A percentile compares a stretch with the other conserved stretches of the same genome.
Evolutionary conservation across 2,329 filamentous ascomycete genomes (phyloP).

Genomic region (Aspergillus floridensis): DNA sequence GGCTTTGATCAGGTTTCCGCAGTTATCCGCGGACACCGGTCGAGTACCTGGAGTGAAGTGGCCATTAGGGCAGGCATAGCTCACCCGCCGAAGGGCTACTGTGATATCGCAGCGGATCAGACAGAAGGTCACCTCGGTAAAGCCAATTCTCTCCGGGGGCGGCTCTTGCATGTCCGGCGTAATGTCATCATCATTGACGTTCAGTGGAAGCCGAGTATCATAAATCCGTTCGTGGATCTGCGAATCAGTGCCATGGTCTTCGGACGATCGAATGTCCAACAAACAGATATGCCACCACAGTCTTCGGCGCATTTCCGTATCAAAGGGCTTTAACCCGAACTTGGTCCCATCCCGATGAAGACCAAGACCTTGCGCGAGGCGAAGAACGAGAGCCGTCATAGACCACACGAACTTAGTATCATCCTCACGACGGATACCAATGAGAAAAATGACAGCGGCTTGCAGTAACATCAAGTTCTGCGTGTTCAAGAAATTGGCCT

Average conservation of each 20-base stretch:
- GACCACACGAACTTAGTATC: constrained; percentile 45
- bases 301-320: constrained; percentile 53
- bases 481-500: constrained; percentile 61
- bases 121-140: constrained; percentile 54
- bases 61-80: constrained; percentile 33
- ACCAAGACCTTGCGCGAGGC: constrained; percentile 47
- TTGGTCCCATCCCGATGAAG: constrained; percentile 52
- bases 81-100: constrained; percentile 40
- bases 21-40: constrained; percentile 31
- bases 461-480: constrained; percentile 63
- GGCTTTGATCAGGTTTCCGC: constrained; percentile 50
- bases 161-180: constrained; percentile 48
- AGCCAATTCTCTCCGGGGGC: constrained; percentile 50
- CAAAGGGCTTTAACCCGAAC: constrained; percentile 49
- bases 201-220: constrained; percentile 50
- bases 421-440: constrained; percentile 45
- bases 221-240: constrained; percentile 45
- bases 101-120: constrained; percentile 56
- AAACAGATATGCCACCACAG: constrained; percentile 52
- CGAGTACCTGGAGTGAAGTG: constrained; percentile 17
- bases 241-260: constrained; percentile 51
- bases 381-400: constrained; percentile 42
- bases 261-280: constrained; percentile 49
- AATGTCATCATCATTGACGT: constrained; percentile 54
- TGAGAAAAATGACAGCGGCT: constrained; percentile 61